Evolutionary conservation across 352 stramenopile species (phyloP).

Genomic region (Pythium sukuiense): DNA sequence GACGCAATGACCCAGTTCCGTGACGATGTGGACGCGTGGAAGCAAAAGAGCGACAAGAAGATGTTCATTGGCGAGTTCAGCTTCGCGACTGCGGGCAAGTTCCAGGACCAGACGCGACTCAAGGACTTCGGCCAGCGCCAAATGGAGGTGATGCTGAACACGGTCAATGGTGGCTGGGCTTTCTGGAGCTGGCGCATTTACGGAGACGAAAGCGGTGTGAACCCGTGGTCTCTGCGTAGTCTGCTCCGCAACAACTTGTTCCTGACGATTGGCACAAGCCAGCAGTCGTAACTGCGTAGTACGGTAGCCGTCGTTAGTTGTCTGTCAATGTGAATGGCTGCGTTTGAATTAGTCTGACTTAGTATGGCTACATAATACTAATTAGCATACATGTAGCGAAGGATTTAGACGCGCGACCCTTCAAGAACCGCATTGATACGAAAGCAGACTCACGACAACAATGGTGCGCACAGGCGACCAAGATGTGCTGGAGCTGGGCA

Average conservation of each 20-base stretch:
- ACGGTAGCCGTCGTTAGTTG: not conserved
- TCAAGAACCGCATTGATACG: not conserved
- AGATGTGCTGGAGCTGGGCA: conserved; percentile 23
- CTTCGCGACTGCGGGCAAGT: conserved; percentile 64
- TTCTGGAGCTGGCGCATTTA: conserved; percentile 80
- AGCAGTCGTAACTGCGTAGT: conserved; percentile 1
- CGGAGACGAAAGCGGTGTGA: conserved; percentile 53
- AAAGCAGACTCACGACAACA: not conserved
- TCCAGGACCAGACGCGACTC: conserved; percentile 42
- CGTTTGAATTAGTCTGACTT: not conserved
- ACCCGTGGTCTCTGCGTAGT: conserved; percentile 66
- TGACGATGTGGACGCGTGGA: conserved; percentile 41
- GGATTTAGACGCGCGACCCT: not conserved
- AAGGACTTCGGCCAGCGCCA: conserved; percentile 51
- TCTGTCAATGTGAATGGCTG: not conserved
- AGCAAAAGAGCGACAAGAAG: conserved; percentile 31
- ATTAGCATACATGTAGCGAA: not conserved
- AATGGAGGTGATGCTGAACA: conserved; percentile 49
- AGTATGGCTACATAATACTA: not conserved
- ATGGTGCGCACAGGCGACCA: not conserved
- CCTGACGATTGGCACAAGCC: not conserved
- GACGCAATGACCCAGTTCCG: conserved; percentile 49
- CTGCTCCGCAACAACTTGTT: conserved; percentile 46
- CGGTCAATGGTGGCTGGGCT: conserved; percentile 57
- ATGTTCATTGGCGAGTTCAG: conserved; percentile 68